Conservation (phyloP, 352 stramenopile species). For the Globisporangium barbulae region DNA sequence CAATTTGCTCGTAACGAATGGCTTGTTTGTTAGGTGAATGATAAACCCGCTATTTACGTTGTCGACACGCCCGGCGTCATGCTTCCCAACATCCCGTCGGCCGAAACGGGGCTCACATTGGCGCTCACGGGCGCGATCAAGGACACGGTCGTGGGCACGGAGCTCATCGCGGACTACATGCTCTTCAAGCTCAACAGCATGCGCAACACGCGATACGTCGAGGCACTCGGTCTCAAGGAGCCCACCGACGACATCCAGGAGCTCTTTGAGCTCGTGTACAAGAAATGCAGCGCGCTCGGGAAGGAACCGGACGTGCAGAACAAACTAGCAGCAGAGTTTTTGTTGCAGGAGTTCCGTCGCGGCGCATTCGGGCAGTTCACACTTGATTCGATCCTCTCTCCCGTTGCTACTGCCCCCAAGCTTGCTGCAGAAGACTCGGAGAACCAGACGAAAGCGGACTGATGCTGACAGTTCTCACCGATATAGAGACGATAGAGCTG, state of each 20-base stretch:
- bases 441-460: neutral
- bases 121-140: constrained; percentile 86
- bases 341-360: constrained; percentile 73
- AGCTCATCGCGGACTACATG: constrained; percentile 89
- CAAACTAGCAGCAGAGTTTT: constrained; percentile 59
- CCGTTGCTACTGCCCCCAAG: neutral
- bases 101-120: constrained; percentile 79
- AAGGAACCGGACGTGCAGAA: constrained; percentile 75
- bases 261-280: constrained; percentile 59
- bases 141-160: constrained; percentile 80
- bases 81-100: constrained; percentile 77
- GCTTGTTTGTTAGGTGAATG: constrained; percentile 52
- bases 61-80: constrained; percentile 89
- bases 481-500: neutral
- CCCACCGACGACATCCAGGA: constrained; percentile 76
- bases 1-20: neutral
- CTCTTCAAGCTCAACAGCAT: constrained; percentile 84
- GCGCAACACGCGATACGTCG: constrained; percentile 76
- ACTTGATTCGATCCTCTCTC: constrained; percentile 49
- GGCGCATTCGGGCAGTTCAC: constrained; percentile 82
- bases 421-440: neutral
- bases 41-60: constrained; percentile 85
- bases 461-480: neutral
- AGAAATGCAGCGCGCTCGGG: constrained; percentile 70
- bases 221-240: constrained; percentile 53